Conservation (phyloP, 2,329 filamentous ascomycete species). For the Diplodia mutila region DNA sequence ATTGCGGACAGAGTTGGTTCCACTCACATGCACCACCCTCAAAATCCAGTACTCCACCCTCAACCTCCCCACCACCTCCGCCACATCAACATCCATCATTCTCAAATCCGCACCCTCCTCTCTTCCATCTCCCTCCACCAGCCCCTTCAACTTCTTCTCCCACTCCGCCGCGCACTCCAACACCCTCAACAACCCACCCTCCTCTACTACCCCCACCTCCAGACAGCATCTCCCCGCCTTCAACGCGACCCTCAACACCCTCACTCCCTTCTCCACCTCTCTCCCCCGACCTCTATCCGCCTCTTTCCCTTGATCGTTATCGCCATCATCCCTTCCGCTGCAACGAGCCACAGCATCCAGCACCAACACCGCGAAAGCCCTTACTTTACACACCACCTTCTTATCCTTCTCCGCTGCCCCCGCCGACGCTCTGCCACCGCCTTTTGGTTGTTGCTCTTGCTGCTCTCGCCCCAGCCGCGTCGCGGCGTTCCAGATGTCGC, state of each 20-base stretch:
- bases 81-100: constrained; percentile 26
- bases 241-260: constrained; percentile 69
- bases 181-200: constrained; percentile 62
- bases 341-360: constrained; percentile 51
- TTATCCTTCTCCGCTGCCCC: not conserved
- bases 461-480: constrained; percentile 53
- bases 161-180: constrained; percentile 67
- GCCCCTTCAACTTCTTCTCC: constrained; percentile 35
- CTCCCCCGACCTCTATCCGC: not conserved
- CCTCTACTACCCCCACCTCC: constrained; percentile 58
- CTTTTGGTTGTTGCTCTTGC: not conserved
- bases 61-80: constrained; percentile 45
- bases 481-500: constrained; percentile 69
- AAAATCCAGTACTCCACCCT: constrained; percentile 68
- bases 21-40: constrained; percentile 67
- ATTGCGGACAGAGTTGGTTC: not conserved
- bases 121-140: constrained; percentile 10
- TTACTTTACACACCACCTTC: constrained; percentile 26
- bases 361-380: constrained; percentile 67
- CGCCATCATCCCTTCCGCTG: not conserved
- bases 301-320: not conserved
- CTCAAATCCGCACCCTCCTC: constrained; percentile 20
- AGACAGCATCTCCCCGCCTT: constrained; percentile 68
- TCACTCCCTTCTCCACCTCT: constrained; percentile 43
- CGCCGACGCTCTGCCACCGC: too few species aligned